phyloP scores from a whole-genome alignment of 768 basidiomycete genomes.

The Termitomyces sp. region DNA sequence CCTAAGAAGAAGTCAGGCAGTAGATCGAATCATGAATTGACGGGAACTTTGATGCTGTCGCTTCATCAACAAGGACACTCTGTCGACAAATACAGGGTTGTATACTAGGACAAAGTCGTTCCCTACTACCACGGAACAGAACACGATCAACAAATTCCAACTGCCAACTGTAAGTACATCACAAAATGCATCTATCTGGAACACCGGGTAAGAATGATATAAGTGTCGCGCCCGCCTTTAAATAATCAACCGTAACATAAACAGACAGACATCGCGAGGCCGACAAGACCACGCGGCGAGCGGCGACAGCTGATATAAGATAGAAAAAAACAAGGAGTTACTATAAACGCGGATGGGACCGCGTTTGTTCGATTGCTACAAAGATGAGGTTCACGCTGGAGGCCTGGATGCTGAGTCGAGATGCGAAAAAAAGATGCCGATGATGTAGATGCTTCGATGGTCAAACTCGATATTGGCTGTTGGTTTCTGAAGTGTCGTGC shows the following conservation, averaged over 20 bases:
- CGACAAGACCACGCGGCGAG: background rate
- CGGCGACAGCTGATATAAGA: conserved; percentile 14
- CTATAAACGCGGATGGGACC: background rate
- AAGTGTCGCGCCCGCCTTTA: conserved; percentile 12
- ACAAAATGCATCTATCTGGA: conserved; percentile 4
- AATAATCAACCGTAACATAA: conserved; percentile 16
- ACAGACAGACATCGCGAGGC: conserved; percentile 1
- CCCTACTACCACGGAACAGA: background rate
- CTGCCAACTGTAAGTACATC: background rate
- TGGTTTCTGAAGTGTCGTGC: conserved; percentile 7
- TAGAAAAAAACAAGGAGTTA: conserved; percentile 2
- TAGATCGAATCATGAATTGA: background rate
- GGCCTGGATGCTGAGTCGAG: conserved; percentile 2
- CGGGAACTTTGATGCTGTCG: background rate
- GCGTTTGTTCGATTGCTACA: conserved; percentile 12
- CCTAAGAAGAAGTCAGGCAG: background rate
- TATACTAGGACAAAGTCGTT: too few relatives aligned
- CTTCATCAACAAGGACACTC: too few relatives aligned
- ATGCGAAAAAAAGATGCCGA: conserved; percentile 9
- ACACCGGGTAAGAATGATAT: conserved; percentile 11
- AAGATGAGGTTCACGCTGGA: conserved; percentile 7
- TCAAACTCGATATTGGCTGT: conserved; percentile 5
- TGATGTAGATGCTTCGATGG: conserved; percentile 9
- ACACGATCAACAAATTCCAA: conserved; percentile 7
- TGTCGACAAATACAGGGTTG: too few relatives aligned